Percentiles rank a stretch among this genome's conserved stretches.
Conservation (phyloP, 2,329 filamentous ascomycete species). For the Waltergamsia citrina region DNA sequence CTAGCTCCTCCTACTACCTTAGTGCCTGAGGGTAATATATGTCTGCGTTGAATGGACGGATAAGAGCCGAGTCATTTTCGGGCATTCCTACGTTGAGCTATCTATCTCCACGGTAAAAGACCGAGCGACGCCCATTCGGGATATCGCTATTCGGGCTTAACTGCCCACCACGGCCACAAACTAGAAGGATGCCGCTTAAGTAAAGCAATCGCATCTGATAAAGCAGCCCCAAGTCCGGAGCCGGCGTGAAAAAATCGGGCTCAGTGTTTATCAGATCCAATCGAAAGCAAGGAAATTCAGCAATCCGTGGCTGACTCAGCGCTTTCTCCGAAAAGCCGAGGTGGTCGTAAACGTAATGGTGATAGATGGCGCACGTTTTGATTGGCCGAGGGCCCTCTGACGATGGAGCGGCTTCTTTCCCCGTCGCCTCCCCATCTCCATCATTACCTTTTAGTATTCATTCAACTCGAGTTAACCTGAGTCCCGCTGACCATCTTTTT, state of each 20-base stretch:
- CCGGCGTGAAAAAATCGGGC: neutral
- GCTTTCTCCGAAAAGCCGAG: slow-evolving; percentile 6
- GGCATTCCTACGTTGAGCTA: no score
- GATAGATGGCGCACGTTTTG: slow-evolving; percentile 5
- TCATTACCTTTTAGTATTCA: neutral
- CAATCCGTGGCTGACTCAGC: slow-evolving; percentile 4
- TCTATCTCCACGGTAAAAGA: no score
- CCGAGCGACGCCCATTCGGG: no score
- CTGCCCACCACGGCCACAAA: no score
- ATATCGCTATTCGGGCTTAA: no score
- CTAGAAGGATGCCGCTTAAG: no score
- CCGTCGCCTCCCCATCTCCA: neutral
- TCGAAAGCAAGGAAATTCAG: neutral
- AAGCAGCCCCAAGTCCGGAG: neutral
- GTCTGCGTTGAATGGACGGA: no score
- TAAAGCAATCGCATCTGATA: no score
- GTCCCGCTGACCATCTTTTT: neutral
- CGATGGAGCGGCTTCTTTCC: neutral
- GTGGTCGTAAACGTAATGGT: slow-evolving; percentile 10
- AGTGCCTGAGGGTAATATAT: no score
- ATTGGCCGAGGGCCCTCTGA: slow-evolving; percentile 14
- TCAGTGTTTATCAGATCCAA: slow-evolving; percentile 4
- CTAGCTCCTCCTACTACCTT: no score
- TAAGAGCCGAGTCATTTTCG: no score
- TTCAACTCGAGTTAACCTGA: neutral